Evolutionary conservation across 768 basidiomycete genomes (phyloP).

Genomic region (Lanmaoa rubissima): DNA sequence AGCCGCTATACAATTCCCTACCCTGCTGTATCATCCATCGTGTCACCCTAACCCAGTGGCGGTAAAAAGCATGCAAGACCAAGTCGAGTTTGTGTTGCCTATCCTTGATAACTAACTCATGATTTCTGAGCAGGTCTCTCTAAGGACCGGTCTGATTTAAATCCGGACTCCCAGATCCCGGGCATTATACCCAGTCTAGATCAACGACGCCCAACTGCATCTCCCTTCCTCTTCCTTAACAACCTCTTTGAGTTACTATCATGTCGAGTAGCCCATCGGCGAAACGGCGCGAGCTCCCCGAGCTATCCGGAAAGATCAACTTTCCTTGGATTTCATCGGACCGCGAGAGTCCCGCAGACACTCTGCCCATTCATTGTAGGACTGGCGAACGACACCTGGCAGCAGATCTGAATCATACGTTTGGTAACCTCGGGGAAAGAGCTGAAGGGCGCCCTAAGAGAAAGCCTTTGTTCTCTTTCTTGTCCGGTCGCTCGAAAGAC

Average conservation of each 20-base stretch:
- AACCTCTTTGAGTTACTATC: neutral
- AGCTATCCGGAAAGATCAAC: neutral
- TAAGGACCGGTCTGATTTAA: slow-evolving; percentile 15
- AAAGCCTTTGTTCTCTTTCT: slow-evolving; percentile 16
- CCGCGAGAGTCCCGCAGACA: neutral
- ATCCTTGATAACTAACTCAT: neutral
- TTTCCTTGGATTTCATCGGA: neutral
- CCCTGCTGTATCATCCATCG: slow-evolving; percentile 6
- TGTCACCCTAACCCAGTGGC: slow-evolving; percentile 3
- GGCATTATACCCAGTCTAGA: neutral
- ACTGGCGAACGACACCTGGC: neutral
- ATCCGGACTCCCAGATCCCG: slow-evolving; percentile 3
- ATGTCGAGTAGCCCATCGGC: slow-evolving; percentile 13
- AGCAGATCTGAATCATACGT: neutral
- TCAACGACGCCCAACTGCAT: neutral
- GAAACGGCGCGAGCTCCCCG: slow-evolving; percentile 7
- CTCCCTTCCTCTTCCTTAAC: neutral
- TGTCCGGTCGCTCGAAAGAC: slow-evolving; percentile 8
- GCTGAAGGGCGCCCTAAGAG: slow-evolving; percentile 2
- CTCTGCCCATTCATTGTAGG: neutral
- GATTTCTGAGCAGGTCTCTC: slow-evolving; percentile 1
- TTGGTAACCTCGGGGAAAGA: slow-evolving; percentile 12
- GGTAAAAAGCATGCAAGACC: slow-evolving; percentile 3
- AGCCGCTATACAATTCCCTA: slow-evolving; percentile 15
- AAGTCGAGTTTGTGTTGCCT: slow-evolving; percentile 1